Conservation (phyloP, 495 filamentous ascomycete genomes). For the Neurospora cerealis region DNA sequence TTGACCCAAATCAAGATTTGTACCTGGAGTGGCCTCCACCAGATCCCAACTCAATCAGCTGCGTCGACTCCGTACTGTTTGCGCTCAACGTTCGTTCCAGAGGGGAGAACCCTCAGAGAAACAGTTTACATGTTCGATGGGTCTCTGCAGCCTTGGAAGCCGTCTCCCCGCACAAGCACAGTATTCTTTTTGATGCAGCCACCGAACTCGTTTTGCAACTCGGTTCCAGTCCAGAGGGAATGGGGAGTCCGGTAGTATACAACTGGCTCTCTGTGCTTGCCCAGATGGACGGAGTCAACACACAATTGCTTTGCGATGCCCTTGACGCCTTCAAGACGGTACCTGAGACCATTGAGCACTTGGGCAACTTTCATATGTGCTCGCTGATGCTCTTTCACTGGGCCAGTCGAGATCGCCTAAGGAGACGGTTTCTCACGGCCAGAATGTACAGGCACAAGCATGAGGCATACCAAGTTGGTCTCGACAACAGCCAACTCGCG, state of each 20-base stretch:
- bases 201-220: conserved; percentile 5
- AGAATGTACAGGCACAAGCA: not conserved
- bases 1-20: not conserved
- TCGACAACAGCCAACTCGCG: conserved; percentile 13
- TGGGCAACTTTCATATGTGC: conserved; percentile 13
- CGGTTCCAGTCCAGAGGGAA: not conserved
- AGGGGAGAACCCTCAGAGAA: not conserved
- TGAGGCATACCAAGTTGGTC: not conserved
- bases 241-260: conserved; percentile 7
- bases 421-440: not conserved
- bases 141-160: conserved; percentile 4
- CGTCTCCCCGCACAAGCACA: conserved; percentile 1
- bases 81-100: not conserved
- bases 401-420: conserved; percentile 16
- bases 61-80: not conserved
- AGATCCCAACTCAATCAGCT: not conserved
- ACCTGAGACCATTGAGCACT: not conserved
- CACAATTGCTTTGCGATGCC: conserved; percentile 8
- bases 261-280: conserved; percentile 22
- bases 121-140: not conserved
- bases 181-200: conserved; percentile 8
- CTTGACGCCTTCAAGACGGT: not conserved
- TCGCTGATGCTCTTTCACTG: conserved; percentile 19
- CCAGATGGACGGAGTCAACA: conserved; percentile 10
- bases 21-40: not conserved